These are phyloP conservation scores for Globisporangium sylvaticum DNA, from an alignment of 352 stramenopile genomes.

Conservation along the genomic window DNA sequence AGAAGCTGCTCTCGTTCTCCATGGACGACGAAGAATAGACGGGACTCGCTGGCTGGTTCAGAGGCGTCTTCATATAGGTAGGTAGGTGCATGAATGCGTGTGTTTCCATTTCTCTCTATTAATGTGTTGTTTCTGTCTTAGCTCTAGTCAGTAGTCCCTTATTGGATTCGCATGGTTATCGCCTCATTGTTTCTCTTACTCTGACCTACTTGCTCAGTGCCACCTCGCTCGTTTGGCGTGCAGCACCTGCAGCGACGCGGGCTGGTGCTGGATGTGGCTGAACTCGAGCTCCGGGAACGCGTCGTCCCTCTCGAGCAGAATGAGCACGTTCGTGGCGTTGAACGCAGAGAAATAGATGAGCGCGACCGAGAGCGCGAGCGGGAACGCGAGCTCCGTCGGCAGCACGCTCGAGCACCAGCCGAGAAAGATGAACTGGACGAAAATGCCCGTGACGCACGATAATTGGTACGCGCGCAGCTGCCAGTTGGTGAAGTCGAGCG, in stretches of 20 bases:
- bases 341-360: slow-evolving; percentile 46
- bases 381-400: slow-evolving; percentile 28
- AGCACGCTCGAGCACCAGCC: slow-evolving; percentile 23
- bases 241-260: slow-evolving; percentile 2
- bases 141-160: background rate
- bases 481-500: slow-evolving; percentile 47
- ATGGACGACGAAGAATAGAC: slow-evolving; percentile 62
- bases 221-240: slow-evolving; percentile 24
- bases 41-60: background rate
- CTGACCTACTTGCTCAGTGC: slow-evolving; percentile 7
- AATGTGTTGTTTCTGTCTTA: background rate
- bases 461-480: slow-evolving; percentile 37
- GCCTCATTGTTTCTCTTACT: background rate
- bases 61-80: background rate
- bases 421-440: slow-evolving; percentile 39
- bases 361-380: slow-evolving; percentile 25
- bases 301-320: slow-evolving; percentile 43
- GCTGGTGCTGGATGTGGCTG: background rate
- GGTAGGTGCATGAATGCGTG: background rate
- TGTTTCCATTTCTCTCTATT: slow-evolving; percentile 5
- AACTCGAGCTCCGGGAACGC: slow-evolving; percentile 2
- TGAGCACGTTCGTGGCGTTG: slow-evolving; percentile 55
- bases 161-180: background rate
- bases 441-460: slow-evolving; percentile 29
- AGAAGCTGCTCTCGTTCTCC: slow-evolving; percentile 79